These are phyloP conservation scores for Fraxinus sp. DNA, from an alignment of 305 asterid genomes.

Conservation along the genomic window DNA sequence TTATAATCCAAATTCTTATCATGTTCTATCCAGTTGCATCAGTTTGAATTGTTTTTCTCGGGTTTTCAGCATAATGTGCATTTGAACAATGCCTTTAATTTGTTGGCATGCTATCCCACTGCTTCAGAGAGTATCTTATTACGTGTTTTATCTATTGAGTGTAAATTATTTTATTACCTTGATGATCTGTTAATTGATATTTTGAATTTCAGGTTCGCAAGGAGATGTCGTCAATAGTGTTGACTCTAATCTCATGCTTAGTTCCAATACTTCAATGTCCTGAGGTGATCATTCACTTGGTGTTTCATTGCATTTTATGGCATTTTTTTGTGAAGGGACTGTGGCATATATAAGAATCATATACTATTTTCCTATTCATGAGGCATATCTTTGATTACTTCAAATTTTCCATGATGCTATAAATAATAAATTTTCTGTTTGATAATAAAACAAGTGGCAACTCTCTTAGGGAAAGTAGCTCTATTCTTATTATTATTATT, in stretches of 20 bases:
- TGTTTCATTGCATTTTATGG: slow-evolving; percentile 8
- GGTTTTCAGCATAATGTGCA: neutral
- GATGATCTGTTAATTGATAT: slow-evolving; percentile 16
- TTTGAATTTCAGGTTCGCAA: slow-evolving; percentile 64
- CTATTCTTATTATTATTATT: neutral
- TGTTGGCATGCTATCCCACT: neutral
- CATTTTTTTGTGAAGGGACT: neutral
- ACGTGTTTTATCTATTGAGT: neutral
- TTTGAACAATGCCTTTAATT: neutral
- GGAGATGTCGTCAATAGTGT: slow-evolving; percentile 81
- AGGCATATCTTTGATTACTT: neutral
- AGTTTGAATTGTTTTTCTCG: neutral
- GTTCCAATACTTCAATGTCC: slow-evolving; percentile 88
- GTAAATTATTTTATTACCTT: neutral
- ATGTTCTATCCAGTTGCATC: neutral
- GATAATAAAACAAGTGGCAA: neutral
- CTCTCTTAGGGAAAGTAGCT: neutral
- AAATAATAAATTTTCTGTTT: neutral
- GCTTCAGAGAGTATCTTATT: neutral
- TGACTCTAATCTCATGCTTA: slow-evolving; percentile 74
- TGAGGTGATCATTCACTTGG: slow-evolving; percentile 56
- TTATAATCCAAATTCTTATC: neutral
- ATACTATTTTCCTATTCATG: slow-evolving; percentile 1
- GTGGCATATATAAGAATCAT: slow-evolving; percentile 1
- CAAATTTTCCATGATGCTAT: neutral